Conservation (phyloP, 1,284 basidiomycete species). For the Trichosporon asahii region DNA sequence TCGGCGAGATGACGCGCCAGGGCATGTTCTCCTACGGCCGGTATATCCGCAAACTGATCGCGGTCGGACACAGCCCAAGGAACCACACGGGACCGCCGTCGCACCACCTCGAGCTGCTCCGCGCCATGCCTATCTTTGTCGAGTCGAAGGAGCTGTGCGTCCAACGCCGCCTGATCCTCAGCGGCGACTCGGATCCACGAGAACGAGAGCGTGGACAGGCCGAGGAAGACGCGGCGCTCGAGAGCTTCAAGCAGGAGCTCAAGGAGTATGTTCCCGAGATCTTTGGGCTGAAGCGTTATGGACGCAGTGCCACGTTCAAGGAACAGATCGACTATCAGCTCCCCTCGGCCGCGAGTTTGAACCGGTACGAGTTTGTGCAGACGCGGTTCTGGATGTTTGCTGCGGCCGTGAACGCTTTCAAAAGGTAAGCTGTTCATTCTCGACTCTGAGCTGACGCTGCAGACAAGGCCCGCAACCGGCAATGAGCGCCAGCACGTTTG, state of each 20-base stretch:
- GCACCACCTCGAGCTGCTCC: slow-evolving; percentile 43
- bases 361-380: slow-evolving; percentile 41
- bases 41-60: slow-evolving; percentile 80
- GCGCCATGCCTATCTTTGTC: slow-evolving; percentile 47
- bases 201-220: slow-evolving; percentile 28
- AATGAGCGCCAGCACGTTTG: slow-evolving; percentile 44
- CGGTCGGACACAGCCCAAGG: slow-evolving; percentile 58
- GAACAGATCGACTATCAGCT: slow-evolving; percentile 38
- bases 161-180: slow-evolving; percentile 42
- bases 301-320: slow-evolving; percentile 28
- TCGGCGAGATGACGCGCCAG: slow-evolving; percentile 71
- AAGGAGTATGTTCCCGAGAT: slow-evolving; percentile 47
- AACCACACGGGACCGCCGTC: slow-evolving; percentile 18
- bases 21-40: slow-evolving; percentile 77
- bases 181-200: slow-evolving; percentile 38
- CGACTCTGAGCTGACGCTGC: background rate
- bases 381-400: slow-evolving; percentile 43
- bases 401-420: slow-evolving; percentile 30
- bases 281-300: slow-evolving; percentile 37
- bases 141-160: slow-evolving; percentile 41
- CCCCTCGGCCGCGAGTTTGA: slow-evolving; percentile 30
- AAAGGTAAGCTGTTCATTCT: slow-evolving; percentile 21
- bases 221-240: slow-evolving; percentile 34
- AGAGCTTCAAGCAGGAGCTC: slow-evolving; percentile 38
- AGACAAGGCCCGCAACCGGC: slow-evolving; percentile 31